A percentile compares a stretch with the other conserved stretches of the same genome.
phyloP scores from a whole-genome alignment of 202 grass and related monocot species.

The Hordeum pubiflorum region DNA sequence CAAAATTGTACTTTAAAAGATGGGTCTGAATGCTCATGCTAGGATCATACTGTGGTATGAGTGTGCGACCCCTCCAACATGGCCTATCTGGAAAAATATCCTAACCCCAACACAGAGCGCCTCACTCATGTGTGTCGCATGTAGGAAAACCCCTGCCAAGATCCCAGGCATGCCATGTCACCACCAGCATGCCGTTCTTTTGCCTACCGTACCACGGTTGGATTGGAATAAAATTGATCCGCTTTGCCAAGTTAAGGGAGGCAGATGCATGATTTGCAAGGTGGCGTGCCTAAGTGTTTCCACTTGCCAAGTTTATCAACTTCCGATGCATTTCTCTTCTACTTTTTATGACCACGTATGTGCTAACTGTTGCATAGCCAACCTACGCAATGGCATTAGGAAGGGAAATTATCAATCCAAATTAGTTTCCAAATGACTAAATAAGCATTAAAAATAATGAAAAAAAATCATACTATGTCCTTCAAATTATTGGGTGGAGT shows the following conservation, averaged over 20 bases:
- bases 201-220: not conserved
- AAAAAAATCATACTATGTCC: not conserved
- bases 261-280: not conserved
- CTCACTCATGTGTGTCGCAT: not conserved
- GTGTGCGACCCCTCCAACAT: not conserved
- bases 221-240: not conserved
- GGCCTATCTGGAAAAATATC: not conserved
- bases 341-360: not conserved
- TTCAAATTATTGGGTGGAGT: not conserved
- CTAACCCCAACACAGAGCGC: not conserved
- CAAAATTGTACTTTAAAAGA: too few relatives aligned
- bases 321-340: not conserved
- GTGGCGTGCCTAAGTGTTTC: not conserved
- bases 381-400: not conserved
- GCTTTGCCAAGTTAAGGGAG: not conserved
- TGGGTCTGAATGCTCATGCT: too few relatives aligned
- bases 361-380: not conserved
- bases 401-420: not conserved
- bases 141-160: not conserved
- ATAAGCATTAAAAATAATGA: conserved; percentile 2
- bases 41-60: not conserved
- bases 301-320: not conserved
- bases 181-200: not conserved
- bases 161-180: not conserved
- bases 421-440: not conserved